A percentile compares a stretch with the other conserved stretches of the same genome.
phyloP scores from a whole-genome alignment of 2,329 filamentous ascomycete genomes.

The Monosporascus ibericus region DNA sequence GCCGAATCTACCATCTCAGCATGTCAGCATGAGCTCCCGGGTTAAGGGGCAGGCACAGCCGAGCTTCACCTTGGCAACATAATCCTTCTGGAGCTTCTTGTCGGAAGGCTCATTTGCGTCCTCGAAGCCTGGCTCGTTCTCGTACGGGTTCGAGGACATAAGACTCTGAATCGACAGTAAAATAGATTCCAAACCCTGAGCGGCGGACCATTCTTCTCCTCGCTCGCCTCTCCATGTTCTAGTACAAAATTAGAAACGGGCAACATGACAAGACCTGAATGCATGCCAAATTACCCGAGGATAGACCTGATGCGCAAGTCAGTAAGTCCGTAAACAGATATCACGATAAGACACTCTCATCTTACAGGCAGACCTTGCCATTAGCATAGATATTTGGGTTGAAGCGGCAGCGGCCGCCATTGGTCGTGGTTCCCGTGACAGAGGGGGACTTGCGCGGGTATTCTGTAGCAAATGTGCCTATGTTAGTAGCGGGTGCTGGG shows the following conservation, averaged over 20 bases:
- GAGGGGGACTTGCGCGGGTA: conserved; percentile 67
- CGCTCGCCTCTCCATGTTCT: conserved; percentile 90
- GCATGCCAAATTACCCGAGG: conserved; percentile 56
- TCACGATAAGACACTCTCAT: conserved; percentile 13
- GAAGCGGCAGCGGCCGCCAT: conserved; percentile 81
- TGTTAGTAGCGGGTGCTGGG: conserved; percentile 3
- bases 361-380: conserved; percentile 88
- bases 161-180: conserved; percentile 93
- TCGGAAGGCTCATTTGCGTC: conserved; percentile 61
- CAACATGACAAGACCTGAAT: conserved; percentile 1
- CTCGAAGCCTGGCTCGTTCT: conserved; percentile 94
- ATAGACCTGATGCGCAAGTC: conserved; percentile 57
- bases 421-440: conserved; percentile 73
- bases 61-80: conserved; percentile 65
- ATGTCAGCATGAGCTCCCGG: conserved; percentile 11
- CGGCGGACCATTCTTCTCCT: conserved; percentile 93
- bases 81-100: conserved; percentile 66
- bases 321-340: not conserved
- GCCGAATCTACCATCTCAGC: conserved; percentile 60
- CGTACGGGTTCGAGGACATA: conserved; percentile 89
- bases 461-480: conserved; percentile 44
- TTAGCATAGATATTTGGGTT: conserved; percentile 93
- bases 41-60: not conserved
- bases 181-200: conserved; percentile 90
- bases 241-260: conserved; percentile 7